Conservation (phyloP, 2,329 filamentous ascomycete genomes). For the Chaetomiaceae sp. region DNA sequence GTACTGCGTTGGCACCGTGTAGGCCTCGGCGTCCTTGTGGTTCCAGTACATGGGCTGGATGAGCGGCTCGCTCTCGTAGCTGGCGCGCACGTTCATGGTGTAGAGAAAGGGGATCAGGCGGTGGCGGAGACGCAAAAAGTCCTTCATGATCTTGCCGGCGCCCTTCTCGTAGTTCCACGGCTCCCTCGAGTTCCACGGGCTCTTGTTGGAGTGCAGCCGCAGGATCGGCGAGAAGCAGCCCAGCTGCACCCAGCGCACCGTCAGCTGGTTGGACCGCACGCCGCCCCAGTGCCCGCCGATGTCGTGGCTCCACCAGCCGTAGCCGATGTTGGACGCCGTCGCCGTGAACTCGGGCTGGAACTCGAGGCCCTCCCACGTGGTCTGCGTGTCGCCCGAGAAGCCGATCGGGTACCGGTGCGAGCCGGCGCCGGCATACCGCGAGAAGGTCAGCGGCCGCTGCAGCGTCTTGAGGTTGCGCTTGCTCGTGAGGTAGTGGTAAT, state of each 20-base stretch:
- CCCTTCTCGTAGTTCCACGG: conserved; percentile 54
- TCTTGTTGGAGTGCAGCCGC: conserved; percentile 56
- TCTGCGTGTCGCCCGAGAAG: conserved; percentile 59
- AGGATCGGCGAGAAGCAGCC: conserved; percentile 59
- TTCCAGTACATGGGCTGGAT: conserved; percentile 62
- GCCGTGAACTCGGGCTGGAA: conserved; percentile 66
- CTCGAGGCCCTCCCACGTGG: conserved; percentile 55
- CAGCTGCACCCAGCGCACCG: conserved; percentile 57
- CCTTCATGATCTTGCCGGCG: conserved; percentile 42
- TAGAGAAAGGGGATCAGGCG: conserved; percentile 57
- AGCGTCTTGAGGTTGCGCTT: conserved; percentile 35
- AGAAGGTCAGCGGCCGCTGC: conserved; percentile 49
- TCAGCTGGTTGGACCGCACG: conserved; percentile 53
- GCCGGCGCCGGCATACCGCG: conserved; percentile 58
- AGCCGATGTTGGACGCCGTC: conserved; percentile 62
- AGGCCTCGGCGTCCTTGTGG: conserved; percentile 49
- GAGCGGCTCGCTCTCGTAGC: conserved; percentile 45
- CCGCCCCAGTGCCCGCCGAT: conserved; percentile 61
- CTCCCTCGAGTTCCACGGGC: conserved; percentile 56
- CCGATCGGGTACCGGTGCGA: conserved; percentile 61
- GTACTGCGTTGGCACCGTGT: conserved; percentile 54
- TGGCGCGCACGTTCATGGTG: conserved; percentile 49
- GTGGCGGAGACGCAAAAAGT: conserved; percentile 52
- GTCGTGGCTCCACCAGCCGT: conserved; percentile 66
- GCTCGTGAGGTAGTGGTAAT: conserved; percentile 58